A percentile compares a stretch with the other conserved stretches of the same genome.
Evolutionary conservation across 495 filamentous ascomycete species (phyloP).

Genomic region (Xylaria cubensis): DNA sequence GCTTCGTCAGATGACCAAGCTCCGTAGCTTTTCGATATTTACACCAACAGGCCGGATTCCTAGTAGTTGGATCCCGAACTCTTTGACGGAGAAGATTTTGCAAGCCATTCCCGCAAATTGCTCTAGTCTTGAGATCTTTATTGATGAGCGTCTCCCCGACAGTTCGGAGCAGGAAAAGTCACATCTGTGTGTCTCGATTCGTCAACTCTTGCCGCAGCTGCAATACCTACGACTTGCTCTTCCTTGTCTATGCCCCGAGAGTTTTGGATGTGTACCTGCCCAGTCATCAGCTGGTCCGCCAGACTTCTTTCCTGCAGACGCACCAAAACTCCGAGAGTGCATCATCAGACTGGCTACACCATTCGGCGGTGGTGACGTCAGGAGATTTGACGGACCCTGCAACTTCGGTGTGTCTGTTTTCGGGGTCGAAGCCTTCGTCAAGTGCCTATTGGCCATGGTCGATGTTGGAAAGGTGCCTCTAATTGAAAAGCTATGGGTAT

Average conservation of each 20-base stretch:
- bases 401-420: not conserved
- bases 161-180: not conserved
- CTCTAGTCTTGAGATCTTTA: not conserved
- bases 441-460: not conserved
- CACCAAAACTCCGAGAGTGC: not conserved
- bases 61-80: not conserved
- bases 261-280: not conserved
- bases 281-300: not conserved
- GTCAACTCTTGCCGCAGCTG: not conserved
- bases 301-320: not conserved
- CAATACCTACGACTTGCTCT: not conserved
- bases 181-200: constrained; percentile 1
- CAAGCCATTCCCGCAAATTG: not conserved
- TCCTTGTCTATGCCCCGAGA: not conserved
- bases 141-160: too few species aligned
- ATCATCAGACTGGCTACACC: constrained; percentile 2
- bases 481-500: not conserved
- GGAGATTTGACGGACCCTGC: constrained; percentile 2
- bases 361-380: not conserved
- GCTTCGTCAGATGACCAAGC: not conserved
- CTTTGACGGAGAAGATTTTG: not conserved
- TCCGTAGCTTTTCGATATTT: not conserved
- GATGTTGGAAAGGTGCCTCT: not conserved
- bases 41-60: not conserved
- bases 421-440: not conserved